Conservation (phyloP, 2,329 filamentous ascomycete genomes). For the Colletotrichum sp. region DNA sequence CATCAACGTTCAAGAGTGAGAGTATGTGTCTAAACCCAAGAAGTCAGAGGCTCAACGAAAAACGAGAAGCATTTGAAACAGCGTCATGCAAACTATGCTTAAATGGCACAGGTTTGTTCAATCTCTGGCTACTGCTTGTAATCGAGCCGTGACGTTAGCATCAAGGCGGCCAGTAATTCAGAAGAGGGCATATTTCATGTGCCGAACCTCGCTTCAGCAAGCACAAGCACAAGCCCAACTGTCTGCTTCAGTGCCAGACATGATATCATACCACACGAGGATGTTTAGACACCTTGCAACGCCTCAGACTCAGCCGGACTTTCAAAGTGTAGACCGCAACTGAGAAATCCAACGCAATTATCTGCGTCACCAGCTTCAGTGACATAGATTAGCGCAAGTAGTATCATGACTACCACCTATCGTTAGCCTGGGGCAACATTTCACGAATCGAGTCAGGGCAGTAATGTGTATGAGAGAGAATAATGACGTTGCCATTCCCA, state of each 20-base stretch:
- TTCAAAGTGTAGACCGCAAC: background rate
- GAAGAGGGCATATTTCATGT: background rate
- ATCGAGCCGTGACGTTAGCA: background rate
- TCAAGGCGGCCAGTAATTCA: background rate
- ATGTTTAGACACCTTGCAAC: background rate
- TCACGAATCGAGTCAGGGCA: background rate
- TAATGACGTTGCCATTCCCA: conserved; percentile 8
- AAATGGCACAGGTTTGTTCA: background rate
- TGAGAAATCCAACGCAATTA: background rate
- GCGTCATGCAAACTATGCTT: background rate
- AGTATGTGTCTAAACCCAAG: background rate
- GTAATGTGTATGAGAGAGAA: conserved; percentile 3
- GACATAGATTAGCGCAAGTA: background rate
- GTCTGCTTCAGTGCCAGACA: background rate
- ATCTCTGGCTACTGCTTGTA: background rate
- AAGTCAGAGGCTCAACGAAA: background rate
- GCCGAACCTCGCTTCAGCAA: background rate
- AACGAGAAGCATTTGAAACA: background rate
- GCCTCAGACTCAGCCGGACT: background rate
- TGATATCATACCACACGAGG: background rate
- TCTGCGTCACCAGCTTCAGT: background rate
- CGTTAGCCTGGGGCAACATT: background rate
- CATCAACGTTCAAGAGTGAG: background rate
- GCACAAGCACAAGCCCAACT: background rate
- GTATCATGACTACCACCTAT: background rate